Base-by-base conservation (phyloP, 208 protist species). In the Acanthamoeba lugdunensis region DNA sequence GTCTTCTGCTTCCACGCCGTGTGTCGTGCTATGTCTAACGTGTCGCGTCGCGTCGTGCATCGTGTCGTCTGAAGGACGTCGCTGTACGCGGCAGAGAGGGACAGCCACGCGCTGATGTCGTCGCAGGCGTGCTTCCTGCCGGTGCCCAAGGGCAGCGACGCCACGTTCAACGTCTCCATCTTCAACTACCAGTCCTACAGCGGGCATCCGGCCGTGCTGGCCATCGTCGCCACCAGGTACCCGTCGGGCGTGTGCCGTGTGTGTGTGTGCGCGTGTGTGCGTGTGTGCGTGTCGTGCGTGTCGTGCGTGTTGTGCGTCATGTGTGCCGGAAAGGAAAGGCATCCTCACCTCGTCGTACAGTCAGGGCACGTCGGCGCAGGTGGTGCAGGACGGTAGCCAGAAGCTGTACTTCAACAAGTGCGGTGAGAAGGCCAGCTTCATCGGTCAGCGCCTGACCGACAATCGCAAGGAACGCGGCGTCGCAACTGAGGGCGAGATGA, bases 371-470 rank as follows among this genome's bases (percentile, higher is more conserved):
- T 94, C 91, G 16, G 91, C 91, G 37, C 91, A 94, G 45, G 91
- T 94, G 41, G 91, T 94, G 81, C 48, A 92, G 45, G 14, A 61
- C 30, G 88, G 58, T 13, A 25, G 18, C 0, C 73, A 94, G 48
- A 94, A 94, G 81, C 81, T 94, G 37, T 94, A 90, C 91, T 94
- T 94, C 61, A 94, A 94, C 91, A 94, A 94, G 61, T 7, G 7
- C 91, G 91, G 91, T 23, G 56, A 85, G 61, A 82, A 54, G 37
- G 73, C 77, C 71, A 90, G 77, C 61, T 94, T 94, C 81, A 89
- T 94, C 41, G 91, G 91, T 8, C 73, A 94, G 52, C 91, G 91
- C 58, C 81, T 94, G 21, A 58, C 18, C n/a, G 91, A 94, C 30
- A 89, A 84, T 28, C 48, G 91, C 23, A 88, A 56, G 61, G 73